phyloP scores from a whole-genome alignment of 345 rosid species.

The Schrenkiella parvula region DNA sequence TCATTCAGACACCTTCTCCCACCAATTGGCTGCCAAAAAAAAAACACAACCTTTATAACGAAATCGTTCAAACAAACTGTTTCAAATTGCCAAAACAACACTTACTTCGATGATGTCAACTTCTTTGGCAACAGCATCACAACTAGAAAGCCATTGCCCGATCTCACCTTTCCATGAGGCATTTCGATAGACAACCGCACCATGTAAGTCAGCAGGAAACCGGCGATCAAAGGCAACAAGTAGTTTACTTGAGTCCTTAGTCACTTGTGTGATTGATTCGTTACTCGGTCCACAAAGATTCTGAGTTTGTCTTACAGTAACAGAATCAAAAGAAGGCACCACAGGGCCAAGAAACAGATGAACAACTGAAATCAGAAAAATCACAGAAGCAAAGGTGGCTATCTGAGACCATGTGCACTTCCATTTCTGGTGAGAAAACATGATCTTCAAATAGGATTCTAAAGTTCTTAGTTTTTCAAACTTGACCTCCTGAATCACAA shows the following conservation, averaged over 20 bases:
- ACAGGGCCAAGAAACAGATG: conserved; percentile 68
- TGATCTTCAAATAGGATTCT: conserved; percentile 20
- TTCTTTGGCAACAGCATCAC: conserved; percentile 55
- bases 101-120: conserved; percentile 61
- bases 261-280: conserved; percentile 38
- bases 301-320: conserved; percentile 46
- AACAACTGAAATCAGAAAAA: conserved; percentile 62
- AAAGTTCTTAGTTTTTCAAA: conserved; percentile 6
- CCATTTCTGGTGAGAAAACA: conserved; percentile 60
- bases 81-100: not conserved
- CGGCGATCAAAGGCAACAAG: conserved; percentile 44
- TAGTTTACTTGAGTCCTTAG: conserved; percentile 8
- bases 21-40: conserved; percentile 56
- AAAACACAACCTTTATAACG: conserved; percentile 5
- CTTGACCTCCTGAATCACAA: conserved; percentile 25
- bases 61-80: not conserved
- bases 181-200: conserved; percentile 65
- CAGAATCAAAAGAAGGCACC: conserved; percentile 64
- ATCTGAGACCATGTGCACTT: conserved; percentile 65
- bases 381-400: conserved; percentile 52
- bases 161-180: conserved; percentile 87
- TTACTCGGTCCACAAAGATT: conserved; percentile 39
- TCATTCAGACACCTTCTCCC: conserved; percentile 60
- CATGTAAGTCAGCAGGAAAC: conserved; percentile 74
- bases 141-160: conserved; percentile 90